phyloP scores from a whole-genome alignment of 768 basidiomycete genomes.

The Chiua virens region DNA sequence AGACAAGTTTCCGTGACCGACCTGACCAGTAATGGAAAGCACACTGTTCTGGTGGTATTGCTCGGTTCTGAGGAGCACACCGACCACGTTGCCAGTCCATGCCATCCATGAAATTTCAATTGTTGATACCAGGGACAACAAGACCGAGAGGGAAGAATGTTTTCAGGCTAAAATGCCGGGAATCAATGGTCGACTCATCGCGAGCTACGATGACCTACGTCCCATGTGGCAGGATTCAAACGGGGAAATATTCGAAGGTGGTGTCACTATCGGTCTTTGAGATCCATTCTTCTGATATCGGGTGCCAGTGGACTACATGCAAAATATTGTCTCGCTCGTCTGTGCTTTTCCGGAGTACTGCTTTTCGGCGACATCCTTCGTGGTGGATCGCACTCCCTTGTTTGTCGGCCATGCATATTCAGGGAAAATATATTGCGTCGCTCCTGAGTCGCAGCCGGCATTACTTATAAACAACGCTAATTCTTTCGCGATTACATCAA shows the following conservation, averaged over 20 bases:
- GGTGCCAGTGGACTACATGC: slow-evolving; percentile 14
- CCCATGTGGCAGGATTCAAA: slow-evolving; percentile 44
- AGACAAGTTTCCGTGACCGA: slow-evolving; percentile 32
- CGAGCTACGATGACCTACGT: slow-evolving; percentile 6
- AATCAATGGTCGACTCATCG: slow-evolving; percentile 50
- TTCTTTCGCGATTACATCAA: slow-evolving; percentile 72
- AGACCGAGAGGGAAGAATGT: slow-evolving; percentile 1
- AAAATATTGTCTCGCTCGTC: slow-evolving; percentile 22
- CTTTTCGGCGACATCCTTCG: slow-evolving; percentile 38
- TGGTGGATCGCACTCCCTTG: slow-evolving; percentile 23
- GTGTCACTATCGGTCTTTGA: background rate
- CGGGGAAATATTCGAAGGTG: slow-evolving; percentile 53
- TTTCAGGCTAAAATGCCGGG: slow-evolving; percentile 29
- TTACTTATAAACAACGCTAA: slow-evolving; percentile 55
- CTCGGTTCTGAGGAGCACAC: slow-evolving; percentile 40
- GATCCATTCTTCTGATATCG: slow-evolving; percentile 10
- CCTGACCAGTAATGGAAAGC: background rate
- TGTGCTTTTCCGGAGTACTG: slow-evolving; percentile 63
- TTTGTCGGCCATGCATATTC: slow-evolving; percentile 65
- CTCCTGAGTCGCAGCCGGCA: slow-evolving; percentile 26
- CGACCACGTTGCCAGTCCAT: slow-evolving; percentile 41
- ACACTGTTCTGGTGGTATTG: slow-evolving; percentile 27
- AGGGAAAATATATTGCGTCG: slow-evolving; percentile 62
- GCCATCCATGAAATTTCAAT: slow-evolving; percentile 23
- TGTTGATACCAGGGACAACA: background rate